Conservation (phyloP, 306 rosid genomes). For the Prunus mume region DNA sequence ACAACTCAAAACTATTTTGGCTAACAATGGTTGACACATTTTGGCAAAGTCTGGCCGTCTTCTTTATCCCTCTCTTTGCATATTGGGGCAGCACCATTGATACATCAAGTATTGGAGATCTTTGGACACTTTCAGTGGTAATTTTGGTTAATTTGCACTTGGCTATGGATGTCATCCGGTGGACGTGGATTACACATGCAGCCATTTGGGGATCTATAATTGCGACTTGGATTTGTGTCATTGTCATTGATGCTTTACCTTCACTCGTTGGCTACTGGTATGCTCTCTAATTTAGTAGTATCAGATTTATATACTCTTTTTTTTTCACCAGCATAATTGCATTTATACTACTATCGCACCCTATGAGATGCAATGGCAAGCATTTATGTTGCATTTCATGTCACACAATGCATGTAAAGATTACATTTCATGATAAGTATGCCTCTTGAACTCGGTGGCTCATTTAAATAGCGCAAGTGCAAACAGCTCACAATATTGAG, state of each 20-base stretch:
- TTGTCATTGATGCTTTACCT: slow-evolving; percentile 67
- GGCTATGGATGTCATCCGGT: slow-evolving; percentile 86
- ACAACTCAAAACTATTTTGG: slow-evolving; percentile 83
- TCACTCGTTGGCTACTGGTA: slow-evolving; percentile 77
- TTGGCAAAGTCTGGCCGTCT: slow-evolving; percentile 84
- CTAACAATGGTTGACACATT: slow-evolving; percentile 68
- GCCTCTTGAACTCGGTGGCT: not conserved
- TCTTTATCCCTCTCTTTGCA: slow-evolving; percentile 70
- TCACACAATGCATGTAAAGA: not conserved
- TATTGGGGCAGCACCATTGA: slow-evolving; percentile 67
- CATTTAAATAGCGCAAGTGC: not conserved
- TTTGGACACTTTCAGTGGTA: slow-evolving; percentile 85
- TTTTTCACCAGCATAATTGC: not conserved
- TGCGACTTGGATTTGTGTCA: slow-evolving; percentile 68
- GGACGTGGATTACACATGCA: slow-evolving; percentile 79
- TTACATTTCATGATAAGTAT: not conserved
- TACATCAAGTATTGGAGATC: slow-evolving; percentile 82
- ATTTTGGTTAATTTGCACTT: slow-evolving; percentile 82
- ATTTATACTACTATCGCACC: not conserved
- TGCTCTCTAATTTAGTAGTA: slow-evolving; percentile 18
- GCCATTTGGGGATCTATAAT: slow-evolving; percentile 83
- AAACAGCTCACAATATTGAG: not conserved
- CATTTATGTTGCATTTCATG: not conserved
- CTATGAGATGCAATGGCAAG: not conserved
- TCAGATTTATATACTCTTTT: not conserved